A percentile compares a stretch with the other conserved stretches of the same genome.
Evolutionary conservation across 768 basidiomycete genomes (phyloP).

Genomic region (Lactarius hengduanensis): DNA sequence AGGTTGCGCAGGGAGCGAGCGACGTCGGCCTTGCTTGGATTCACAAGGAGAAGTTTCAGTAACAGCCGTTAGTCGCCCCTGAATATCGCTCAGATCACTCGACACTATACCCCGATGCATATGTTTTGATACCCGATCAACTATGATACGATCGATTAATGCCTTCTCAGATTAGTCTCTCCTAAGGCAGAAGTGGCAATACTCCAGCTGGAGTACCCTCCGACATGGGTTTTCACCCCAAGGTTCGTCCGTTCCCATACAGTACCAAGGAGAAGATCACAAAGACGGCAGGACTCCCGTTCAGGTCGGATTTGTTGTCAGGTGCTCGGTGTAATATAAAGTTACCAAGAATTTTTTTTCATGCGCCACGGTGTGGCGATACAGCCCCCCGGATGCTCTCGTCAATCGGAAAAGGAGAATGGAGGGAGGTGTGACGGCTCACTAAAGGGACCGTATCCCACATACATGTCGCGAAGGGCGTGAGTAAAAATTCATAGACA

Average conservation of each 20-base stretch:
- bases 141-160: not conserved
- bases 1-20: slow-evolving; percentile 72
- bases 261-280: not conserved
- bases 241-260: not conserved
- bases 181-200: not conserved
- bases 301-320: not conserved
- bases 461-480: not conserved
- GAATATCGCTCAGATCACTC: not conserved
- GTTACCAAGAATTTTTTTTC: not conserved
- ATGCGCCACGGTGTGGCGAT: not conserved
- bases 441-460: not conserved
- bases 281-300: not conserved
- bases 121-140: not conserved
- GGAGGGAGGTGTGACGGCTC: not conserved
- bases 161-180: not conserved
- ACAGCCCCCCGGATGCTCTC: not conserved
- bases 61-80: slow-evolving; percentile 3
- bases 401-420: not conserved
- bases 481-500: not conserved
- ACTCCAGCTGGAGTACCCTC: not conserved
- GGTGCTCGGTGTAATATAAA: not conserved
- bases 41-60: slow-evolving; percentile 79
- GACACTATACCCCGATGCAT: not conserved
- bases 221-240: not conserved
- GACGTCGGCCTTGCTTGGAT: slow-evolving; percentile 89